These are phyloP conservation scores for Colletotrichum tropicicola DNA, from an alignment of 2,329 filamentous ascomycete species.

Conservation along the genomic window DNA sequence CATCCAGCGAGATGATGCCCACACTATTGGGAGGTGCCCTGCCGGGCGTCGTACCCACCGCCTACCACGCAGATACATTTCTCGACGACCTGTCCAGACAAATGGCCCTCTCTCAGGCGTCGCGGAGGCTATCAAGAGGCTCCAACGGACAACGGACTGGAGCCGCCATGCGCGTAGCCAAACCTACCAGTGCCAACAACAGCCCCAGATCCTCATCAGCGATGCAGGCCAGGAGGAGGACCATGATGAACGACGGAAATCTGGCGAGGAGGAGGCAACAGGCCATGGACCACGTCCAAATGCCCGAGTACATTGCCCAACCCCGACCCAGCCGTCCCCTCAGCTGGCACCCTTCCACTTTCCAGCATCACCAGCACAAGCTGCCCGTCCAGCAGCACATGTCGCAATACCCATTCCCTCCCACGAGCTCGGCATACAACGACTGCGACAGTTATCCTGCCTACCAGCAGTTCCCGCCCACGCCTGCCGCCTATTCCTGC, in stretches of 20 bases:
- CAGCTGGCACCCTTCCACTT: conserved; percentile 78
- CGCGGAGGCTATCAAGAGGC: conserved; percentile 57
- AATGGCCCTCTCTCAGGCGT: conserved; percentile 55
- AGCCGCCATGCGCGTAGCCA: conserved; percentile 67
- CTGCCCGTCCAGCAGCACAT: conserved; percentile 41
- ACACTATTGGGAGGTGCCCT: conserved; percentile 43
- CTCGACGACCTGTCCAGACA: conserved; percentile 63
- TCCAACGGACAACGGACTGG: conserved; percentile 59
- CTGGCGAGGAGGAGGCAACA: conserved; percentile 57
- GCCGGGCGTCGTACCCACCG: conserved; percentile 38
- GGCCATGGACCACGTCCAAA: conserved; percentile 52
- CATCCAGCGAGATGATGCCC: conserved; percentile 42
- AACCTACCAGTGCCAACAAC: conserved; percentile 74
- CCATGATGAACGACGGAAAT: conserved; percentile 60
- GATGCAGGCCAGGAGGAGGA: conserved; percentile 62
- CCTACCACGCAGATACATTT: conserved; percentile 52
- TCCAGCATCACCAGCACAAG: conserved; percentile 43
- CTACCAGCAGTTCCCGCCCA: conserved; percentile 58
- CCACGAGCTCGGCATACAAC: conserved; percentile 45
- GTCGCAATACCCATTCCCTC: conserved; percentile 50
- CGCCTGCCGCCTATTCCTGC: conserved; percentile 64
- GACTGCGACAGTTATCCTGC: conserved; percentile 51
- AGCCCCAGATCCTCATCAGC: conserved; percentile 68
- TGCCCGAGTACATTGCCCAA: conserved; percentile 43
- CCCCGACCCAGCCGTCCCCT: conserved; percentile 65